phyloP scores from a whole-genome alignment of 352 stramenopile species.

The Aphanomyces invadans region DNA sequence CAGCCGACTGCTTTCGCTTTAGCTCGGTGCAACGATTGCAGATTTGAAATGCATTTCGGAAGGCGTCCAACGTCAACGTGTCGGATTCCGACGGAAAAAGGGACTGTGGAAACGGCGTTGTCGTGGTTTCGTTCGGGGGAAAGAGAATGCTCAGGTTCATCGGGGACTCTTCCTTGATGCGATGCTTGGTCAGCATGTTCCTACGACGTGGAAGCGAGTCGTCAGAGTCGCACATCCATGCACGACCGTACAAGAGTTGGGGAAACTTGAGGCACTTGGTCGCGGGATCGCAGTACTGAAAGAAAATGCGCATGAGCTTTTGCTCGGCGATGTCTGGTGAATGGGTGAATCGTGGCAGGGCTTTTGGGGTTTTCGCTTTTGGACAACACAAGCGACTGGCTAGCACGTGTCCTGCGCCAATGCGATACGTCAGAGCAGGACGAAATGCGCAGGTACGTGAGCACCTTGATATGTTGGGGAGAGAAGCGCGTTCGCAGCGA shows the following conservation, averaged over 20 bases:
- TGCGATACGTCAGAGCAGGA: slow-evolving; percentile 35
- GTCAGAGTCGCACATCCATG: too few relatives aligned
- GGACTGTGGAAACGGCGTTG: slow-evolving; percentile 8
- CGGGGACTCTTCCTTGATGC: slow-evolving; percentile 39
- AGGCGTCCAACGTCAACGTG: slow-evolving; percentile 40
- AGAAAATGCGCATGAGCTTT: slow-evolving; percentile 82
- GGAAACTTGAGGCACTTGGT: slow-evolving; percentile 43
- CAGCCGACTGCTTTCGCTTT: slow-evolving; percentile 59
- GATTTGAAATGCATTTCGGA: slow-evolving; percentile 82
- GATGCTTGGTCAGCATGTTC: slow-evolving; percentile 43
- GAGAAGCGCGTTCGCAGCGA: slow-evolving; percentile 34
- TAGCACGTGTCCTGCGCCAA: slow-evolving; percentile 28
- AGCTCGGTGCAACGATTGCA: slow-evolving; percentile 77
- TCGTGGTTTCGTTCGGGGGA: slow-evolving; percentile 18
- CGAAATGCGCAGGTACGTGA: slow-evolving; percentile 45
- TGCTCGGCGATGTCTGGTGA: slow-evolving; percentile 74
- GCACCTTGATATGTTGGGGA: slow-evolving; percentile 20
- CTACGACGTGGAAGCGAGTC: too few relatives aligned
- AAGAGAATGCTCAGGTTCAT: slow-evolving; percentile 31
- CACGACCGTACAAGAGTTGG: slow-evolving; percentile 24
- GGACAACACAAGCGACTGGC: slow-evolving; percentile 39
- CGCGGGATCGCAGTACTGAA: slow-evolving; percentile 61
- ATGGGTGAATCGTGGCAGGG: slow-evolving; percentile 32
- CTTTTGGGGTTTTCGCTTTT: slow-evolving; percentile 25
- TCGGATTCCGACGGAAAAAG: slow-evolving; percentile 19